Conservation (phyloP, 257 asterid genomes). For the Plectranthus barbatus region DNA sequence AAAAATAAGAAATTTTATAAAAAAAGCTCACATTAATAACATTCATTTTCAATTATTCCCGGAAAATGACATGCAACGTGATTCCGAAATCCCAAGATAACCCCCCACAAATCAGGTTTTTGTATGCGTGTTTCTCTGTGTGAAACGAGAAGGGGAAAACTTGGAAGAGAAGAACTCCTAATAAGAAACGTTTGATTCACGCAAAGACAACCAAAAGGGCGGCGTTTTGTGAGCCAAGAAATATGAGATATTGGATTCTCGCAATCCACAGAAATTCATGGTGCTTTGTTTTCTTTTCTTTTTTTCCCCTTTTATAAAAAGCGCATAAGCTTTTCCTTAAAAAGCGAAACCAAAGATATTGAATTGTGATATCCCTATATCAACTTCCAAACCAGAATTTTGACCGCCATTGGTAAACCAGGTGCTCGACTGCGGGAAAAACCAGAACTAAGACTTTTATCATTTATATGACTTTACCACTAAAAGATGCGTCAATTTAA, state of each 20-base stretch:
- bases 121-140: slow-evolving; percentile 5
- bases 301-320: slow-evolving; percentile 1
- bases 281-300: neutral
- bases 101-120: slow-evolving; percentile 12
- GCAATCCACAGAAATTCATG: slow-evolving; percentile 16
- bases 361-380: slow-evolving; percentile 9
- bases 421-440: slow-evolving; percentile 14
- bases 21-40: neutral
- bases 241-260: neutral
- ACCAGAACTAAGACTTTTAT: slow-evolving; percentile 13
- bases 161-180: slow-evolving; percentile 11
- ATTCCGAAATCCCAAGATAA: slow-evolving; percentile 13
- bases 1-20: too few relatives aligned
- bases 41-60: slow-evolving; percentile 8
- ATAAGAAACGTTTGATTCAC: slow-evolving; percentile 26
- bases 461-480: slow-evolving; percentile 21
- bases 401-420: slow-evolving; percentile 16
- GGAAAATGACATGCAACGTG: slow-evolving; percentile 25
- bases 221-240: slow-evolving; percentile 6
- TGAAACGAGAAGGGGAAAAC: slow-evolving; percentile 1
- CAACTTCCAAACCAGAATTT: slow-evolving; percentile 17
- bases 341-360: slow-evolving; percentile 14
- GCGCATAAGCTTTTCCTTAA: slow-evolving; percentile 18
- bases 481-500: slow-evolving; percentile 20
- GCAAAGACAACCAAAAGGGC: slow-evolving; percentile 3